phyloP scores from a whole-genome alignment of 352 stramenopile species.

The Globisporangium okanoganense region DNA sequence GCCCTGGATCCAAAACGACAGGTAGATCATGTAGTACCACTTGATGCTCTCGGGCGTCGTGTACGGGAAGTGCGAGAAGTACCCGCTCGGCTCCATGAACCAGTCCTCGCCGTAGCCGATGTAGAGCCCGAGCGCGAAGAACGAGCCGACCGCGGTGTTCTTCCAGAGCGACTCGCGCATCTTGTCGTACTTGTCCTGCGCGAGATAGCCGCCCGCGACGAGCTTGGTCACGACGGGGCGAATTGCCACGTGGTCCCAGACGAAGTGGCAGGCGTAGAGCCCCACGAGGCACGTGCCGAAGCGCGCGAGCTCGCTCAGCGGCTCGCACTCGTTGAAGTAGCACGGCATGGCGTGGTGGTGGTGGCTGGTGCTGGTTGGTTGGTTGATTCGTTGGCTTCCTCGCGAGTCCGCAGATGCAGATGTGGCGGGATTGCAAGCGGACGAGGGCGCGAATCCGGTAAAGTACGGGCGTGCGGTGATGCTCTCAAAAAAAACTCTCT shows the following conservation, averaged over 20 bases:
- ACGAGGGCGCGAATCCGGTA: background rate
- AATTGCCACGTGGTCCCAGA: conserved; percentile 65
- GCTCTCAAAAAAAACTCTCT: too few relatives aligned
- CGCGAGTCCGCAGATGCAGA: background rate
- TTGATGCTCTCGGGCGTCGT: conserved; percentile 41
- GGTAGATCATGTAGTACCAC: conserved; percentile 88
- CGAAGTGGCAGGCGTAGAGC: conserved; percentile 70
- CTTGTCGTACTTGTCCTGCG: conserved; percentile 70
- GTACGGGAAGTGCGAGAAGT: conserved; percentile 59
- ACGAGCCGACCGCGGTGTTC: conserved; percentile 64
- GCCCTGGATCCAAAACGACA: conserved; percentile 78
- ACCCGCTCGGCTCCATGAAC: conserved; percentile 70
- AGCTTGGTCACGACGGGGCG: conserved; percentile 41
- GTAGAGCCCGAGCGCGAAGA: conserved; percentile 60
- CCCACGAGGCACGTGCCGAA: conserved; percentile 46
- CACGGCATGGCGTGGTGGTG: conserved; percentile 46
- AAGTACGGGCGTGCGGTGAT: background rate
- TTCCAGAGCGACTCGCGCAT: conserved; percentile 84
- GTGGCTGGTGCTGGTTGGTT: background rate
- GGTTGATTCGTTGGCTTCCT: background rate
- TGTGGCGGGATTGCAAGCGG: background rate
- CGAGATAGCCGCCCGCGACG: conserved; percentile 35
- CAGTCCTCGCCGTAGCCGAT: conserved; percentile 58
- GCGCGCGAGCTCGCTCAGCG: conserved; percentile 48
- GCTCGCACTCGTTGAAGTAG: conserved; percentile 61